Conservation (phyloP, 495 filamentous ascomycete species). For the Jackrogersella minutella region DNA sequence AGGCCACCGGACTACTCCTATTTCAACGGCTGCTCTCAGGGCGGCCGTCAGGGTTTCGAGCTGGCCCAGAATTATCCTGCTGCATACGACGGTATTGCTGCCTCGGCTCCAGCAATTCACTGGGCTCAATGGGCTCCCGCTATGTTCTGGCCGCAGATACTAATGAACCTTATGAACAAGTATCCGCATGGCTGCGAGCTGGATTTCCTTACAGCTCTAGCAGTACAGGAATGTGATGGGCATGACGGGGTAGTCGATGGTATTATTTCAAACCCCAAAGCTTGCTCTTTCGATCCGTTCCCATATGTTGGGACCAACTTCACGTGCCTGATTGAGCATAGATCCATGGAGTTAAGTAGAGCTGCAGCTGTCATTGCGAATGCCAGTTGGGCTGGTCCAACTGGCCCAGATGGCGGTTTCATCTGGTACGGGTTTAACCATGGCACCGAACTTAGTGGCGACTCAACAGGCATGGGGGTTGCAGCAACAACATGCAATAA, state of each 20-base stretch:
- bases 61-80: slow-evolving; percentile 54
- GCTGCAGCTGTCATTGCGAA: slow-evolving; percentile 40
- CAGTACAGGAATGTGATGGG: slow-evolving; percentile 48
- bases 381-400: slow-evolving; percentile 40
- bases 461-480: slow-evolving; percentile 20
- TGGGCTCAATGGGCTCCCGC: slow-evolving; percentile 34
- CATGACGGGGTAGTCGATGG: slow-evolving; percentile 51
- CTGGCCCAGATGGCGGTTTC: slow-evolving; percentile 24
- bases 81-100: slow-evolving; percentile 54
- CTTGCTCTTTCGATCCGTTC: slow-evolving; percentile 45
- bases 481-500: slow-evolving; percentile 35
- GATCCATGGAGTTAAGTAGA: slow-evolving; percentile 20
- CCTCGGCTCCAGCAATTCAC: slow-evolving; percentile 48
- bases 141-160: slow-evolving; percentile 39
- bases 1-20: slow-evolving; percentile 49
- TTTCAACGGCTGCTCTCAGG: slow-evolving; percentile 57
- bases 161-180: slow-evolving; percentile 42
- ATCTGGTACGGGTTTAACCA: slow-evolving; percentile 38
- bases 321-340: slow-evolving; percentile 21
- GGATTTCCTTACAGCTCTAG: slow-evolving; percentile 42
- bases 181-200: slow-evolving; percentile 47
- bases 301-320: slow-evolving; percentile 29
- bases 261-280: slow-evolving; percentile 39
- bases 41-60: slow-evolving; percentile 54
- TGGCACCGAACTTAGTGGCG: slow-evolving; percentile 30